Evolutionary conservation across 768 basidiomycete species (phyloP), one percentile per base, ranked within the genome.

Genomic region (Termitomyces sp.): DNA sequence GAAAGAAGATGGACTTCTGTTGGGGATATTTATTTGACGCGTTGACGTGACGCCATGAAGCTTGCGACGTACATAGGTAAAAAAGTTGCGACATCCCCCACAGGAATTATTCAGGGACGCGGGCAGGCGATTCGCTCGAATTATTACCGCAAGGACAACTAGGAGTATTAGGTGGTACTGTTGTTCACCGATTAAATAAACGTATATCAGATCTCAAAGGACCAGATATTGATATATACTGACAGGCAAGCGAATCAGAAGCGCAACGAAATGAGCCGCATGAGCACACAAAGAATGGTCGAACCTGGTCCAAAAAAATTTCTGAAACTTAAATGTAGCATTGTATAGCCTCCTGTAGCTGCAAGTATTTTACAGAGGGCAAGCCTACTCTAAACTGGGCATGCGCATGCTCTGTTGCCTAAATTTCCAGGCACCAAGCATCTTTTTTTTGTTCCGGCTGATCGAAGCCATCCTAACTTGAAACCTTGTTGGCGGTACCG

Each of bases 41-140:
- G 49, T 54, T 59, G 57, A 64, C 59, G 60, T 64, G 62, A 60
- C 57, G 57, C 60, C 58, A 22, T 56, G 60, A 57, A 61, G 57
- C n/a, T n/a, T n/a, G 54, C 49, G 49, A 57, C 52, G 60, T 60
- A 58, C 51, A 60, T 52, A 55, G 57, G 39, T 58, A 39, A 57
- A 42, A 42, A 55, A 45, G 53, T 57, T 36, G 50, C 60, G 46
- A 57, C 42, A 37, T 45, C 61, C 58, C 45, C 26, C 58, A 56
- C 61, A 34, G 63, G 64, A 50, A 66, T 56, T 66, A 63, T 64
- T 67, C 65, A 66, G 70, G 62, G 51, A 63, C 46, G 62, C 46
- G 20, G 16, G 13, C 34, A 28, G 28, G 18, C 16, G 24, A 31
- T 47, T 51, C 45, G 15, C 4, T 31, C 44, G 54, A 57, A 52